These are phyloP conservation scores for Rasamsonia emersonii DNA, from an alignment of 2,329 filamentous ascomycete species.

Conservation along the genomic window DNA sequence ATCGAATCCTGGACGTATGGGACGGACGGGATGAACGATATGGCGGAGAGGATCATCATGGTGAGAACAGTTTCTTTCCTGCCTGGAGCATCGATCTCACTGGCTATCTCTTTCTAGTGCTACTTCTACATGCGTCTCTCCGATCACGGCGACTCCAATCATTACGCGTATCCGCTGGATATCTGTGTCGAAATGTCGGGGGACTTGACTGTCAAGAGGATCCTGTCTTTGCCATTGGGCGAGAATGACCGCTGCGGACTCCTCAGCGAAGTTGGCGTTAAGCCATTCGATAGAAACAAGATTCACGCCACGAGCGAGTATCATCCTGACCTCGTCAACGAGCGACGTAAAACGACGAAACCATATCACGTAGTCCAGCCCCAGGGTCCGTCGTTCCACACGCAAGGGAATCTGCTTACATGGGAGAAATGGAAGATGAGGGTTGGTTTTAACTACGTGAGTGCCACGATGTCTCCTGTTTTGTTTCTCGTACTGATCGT, in stretches of 20 bases:
- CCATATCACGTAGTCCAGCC: conserved; percentile 30
- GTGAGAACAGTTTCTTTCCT: conserved; percentile 1
- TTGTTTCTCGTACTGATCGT: background rate
- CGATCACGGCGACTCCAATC: conserved; percentile 43
- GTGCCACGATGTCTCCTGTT: background rate
- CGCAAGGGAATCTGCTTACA: conserved; percentile 21
- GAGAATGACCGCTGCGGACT: conserved; percentile 16
- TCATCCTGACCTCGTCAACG: conserved; percentile 21
- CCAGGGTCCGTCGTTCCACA: conserved; percentile 26
- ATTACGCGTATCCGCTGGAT: conserved; percentile 51
- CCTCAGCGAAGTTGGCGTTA: conserved; percentile 8
- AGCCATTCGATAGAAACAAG: conserved; percentile 35
- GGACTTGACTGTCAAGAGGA: conserved; percentile 41
- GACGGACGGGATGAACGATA: conserved; percentile 4
- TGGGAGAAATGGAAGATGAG: conserved; percentile 62
- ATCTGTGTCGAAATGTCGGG: conserved; percentile 46
- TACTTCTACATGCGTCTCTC: conserved; percentile 34
- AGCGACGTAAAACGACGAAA: conserved; percentile 26
- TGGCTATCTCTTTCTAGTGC: too few relatives aligned
- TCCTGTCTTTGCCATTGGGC: conserved; percentile 41
- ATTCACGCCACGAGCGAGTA: conserved; percentile 32
- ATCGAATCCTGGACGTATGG: conserved; percentile 5
- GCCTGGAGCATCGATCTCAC: too few relatives aligned
- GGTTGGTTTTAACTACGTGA: conserved; percentile 53
- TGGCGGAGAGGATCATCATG: conserved; percentile 2